Evolutionary conservation across 306 rosid genomes (phyloP).

Genomic region (Macrotyloma uniflorum): DNA sequence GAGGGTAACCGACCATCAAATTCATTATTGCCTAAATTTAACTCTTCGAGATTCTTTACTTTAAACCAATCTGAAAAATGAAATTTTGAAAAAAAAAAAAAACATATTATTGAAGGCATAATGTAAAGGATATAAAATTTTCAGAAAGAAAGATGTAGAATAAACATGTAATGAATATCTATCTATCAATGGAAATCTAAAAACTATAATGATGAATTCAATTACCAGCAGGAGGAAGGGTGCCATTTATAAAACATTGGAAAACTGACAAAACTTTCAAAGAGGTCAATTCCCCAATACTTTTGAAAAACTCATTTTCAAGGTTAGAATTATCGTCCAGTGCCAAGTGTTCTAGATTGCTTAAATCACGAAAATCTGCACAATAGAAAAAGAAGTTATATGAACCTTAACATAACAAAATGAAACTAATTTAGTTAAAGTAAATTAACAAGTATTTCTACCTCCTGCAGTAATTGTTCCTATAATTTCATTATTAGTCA

Average conservation of each 20-base stretch:
- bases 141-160: background rate
- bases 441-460: background rate
- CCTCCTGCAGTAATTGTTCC: conserved; percentile 10
- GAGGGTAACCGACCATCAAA: conserved; percentile 25
- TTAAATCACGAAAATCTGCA: conserved; percentile 21
- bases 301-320: background rate
- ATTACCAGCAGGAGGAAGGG: conserved; percentile 12
- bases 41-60: conserved; percentile 19
- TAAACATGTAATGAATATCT: background rate
- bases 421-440: background rate
- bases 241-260: background rate
- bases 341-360: conserved; percentile 2
- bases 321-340: background rate
- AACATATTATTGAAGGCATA: background rate
- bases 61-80: conserved; percentile 21
- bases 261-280: background rate
- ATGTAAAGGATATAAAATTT: background rate
- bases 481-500: background rate
- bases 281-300: conserved; percentile 31
- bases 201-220: background rate
- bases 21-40: background rate
- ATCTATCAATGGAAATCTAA: background rate
- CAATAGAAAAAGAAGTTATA: background rate
- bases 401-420: background rate
- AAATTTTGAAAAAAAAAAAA: background rate